Conservation (phyloP, 129 eudicot species). For the Saposhnikovia divaricata region DNA sequence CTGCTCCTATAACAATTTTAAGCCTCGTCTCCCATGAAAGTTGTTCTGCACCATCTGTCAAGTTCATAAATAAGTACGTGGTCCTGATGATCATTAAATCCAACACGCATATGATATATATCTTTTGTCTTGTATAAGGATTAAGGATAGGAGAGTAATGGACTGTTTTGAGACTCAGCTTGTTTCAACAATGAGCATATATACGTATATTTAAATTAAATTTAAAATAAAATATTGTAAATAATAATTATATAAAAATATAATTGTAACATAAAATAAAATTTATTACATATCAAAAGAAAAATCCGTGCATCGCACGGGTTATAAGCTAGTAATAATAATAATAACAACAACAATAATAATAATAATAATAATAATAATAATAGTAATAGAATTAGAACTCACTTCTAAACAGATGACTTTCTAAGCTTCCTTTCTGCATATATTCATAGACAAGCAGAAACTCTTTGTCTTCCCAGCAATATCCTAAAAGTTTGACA, state of each 20-base stretch:
- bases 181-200: not conserved
- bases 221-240: no score
- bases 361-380: no score
- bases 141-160: not conserved
- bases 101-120: not conserved
- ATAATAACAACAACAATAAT: no score
- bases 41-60: constrained; percentile 15
- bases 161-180: no score
- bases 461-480: constrained; percentile 8
- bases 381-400: no score
- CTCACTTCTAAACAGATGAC: constrained; percentile 9
- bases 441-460: constrained; percentile 13
- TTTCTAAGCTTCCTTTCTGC: constrained; percentile 16
- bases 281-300: no score
- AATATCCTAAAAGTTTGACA: constrained; percentile 16
- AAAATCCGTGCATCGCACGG: no score
- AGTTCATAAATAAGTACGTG: not conserved
- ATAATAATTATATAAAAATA: no score
- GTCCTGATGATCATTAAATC: not conserved
- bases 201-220: no score
- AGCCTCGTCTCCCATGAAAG: constrained; percentile 24
- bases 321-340: no score
- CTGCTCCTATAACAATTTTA: constrained; percentile 22
- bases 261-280: no score
- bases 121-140: not conserved